phyloP scores from a whole-genome alignment of 129 eudicot genomes.

The Silybum marianum region DNA sequence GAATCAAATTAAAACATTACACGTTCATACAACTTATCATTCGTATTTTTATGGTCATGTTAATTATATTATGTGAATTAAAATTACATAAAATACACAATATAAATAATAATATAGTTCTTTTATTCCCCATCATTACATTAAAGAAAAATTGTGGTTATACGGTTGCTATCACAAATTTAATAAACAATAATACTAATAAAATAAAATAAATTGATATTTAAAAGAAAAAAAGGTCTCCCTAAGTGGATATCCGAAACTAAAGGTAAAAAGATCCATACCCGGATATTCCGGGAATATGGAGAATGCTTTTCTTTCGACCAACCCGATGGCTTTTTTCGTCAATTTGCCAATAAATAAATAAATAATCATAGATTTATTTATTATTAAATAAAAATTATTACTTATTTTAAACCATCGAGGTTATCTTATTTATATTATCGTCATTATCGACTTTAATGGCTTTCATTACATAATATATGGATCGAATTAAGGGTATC shows the following conservation, averaged over 20 bases:
- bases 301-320: not conserved
- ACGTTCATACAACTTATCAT: not conserved
- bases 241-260: not conserved
- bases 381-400: not conserved
- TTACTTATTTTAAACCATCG: not conserved
- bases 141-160: not conserved
- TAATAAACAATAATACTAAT: not conserved
- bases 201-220: not conserved
- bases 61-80: not conserved
- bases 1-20: not conserved
- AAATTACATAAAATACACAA: not conserved
- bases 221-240: not conserved
- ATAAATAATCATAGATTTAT: not conserved
- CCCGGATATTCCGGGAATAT: slow-evolving; percentile 18
- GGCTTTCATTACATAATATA: not conserved
- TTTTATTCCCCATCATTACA: not conserved
- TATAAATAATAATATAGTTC: not conserved
- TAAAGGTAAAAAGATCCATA: not conserved
- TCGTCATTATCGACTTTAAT: not conserved
- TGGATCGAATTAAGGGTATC: not conserved
- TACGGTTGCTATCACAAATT: slow-evolving; percentile 2
- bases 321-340: not conserved
- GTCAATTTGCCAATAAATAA: not conserved
- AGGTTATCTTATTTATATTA: not conserved
- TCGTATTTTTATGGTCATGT: not conserved